Conservation (phyloP, 768 basidiomycete species). For the Coprinellus micaceus region DNA sequence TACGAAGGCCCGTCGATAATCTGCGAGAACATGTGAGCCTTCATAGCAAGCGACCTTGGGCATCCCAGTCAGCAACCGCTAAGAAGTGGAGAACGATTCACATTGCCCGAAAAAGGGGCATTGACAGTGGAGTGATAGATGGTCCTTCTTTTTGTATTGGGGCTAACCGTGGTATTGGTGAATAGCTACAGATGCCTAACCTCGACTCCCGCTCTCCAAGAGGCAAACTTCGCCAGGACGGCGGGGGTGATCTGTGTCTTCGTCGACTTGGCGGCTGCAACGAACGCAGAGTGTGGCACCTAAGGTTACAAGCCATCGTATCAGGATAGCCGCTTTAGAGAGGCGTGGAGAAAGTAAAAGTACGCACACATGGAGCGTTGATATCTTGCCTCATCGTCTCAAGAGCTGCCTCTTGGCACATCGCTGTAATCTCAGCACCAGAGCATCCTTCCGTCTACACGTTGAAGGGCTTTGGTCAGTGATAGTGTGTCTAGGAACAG, state of each 20-base stretch:
- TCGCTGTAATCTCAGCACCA: conserved; percentile 86
- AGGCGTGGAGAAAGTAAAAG: not conserved
- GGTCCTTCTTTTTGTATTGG: too few relatives aligned
- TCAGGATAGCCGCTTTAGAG: not conserved
- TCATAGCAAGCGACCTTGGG: too few relatives aligned
- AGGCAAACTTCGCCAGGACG: conserved; percentile 65
- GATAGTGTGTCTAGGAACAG: not conserved
- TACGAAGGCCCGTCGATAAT: too few relatives aligned
- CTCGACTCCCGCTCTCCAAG: conserved; percentile 50
- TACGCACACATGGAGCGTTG: conserved; percentile 66
- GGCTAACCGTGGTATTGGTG: too few relatives aligned
- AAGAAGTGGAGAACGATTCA: too few relatives aligned
- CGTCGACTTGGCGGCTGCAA: conserved; percentile 65
- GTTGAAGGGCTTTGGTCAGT: not conserved
- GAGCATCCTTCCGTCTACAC: conserved; percentile 89
- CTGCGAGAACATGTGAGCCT: too few relatives aligned
- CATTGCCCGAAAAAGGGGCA: too few relatives aligned
- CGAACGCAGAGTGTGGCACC: conserved; percentile 74
- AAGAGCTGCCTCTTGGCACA: conserved; percentile 96
- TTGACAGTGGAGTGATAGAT: too few relatives aligned
- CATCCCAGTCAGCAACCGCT: too few relatives aligned
- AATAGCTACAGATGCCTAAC: conserved; percentile 18
- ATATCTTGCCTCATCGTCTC: conserved; percentile 88
- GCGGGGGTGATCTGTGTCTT: conserved; percentile 83
- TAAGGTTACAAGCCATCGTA: conserved; percentile 24